phyloP scores from a whole-genome alignment of 768 basidiomycete genomes.

The Boletus rubroflammeus region DNA sequence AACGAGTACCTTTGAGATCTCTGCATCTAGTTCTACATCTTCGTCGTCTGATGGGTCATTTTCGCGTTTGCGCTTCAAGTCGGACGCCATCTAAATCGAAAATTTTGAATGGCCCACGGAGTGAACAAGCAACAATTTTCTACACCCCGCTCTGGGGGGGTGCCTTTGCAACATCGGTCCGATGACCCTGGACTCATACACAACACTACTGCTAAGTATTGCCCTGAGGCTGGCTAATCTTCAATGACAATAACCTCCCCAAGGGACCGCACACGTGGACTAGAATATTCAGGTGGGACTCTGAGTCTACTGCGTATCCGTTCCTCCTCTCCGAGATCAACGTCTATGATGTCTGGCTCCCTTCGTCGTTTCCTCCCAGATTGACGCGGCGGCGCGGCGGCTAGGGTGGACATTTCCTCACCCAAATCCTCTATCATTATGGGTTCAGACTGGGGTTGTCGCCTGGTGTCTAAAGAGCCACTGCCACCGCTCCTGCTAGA shows the following conservation, averaged over 20 bases:
- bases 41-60: conserved; percentile 4
- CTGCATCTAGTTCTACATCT: background rate
- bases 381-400: background rate
- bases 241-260: conserved; percentile 48
- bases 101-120: background rate
- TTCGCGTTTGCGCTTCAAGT: conserved; percentile 29
- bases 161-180: background rate
- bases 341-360: conserved; percentile 25
- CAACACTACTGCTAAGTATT: background rate
- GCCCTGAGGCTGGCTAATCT: conserved; percentile 22
- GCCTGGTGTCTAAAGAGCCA: conserved; percentile 13
- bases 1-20: conserved; percentile 15
- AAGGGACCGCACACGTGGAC: conserved; percentile 15
- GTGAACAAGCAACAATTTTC: background rate
- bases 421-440: conserved; percentile 34
- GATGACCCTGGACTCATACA: too few species aligned
- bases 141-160: conserved; percentile 15
- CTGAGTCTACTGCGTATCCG: conserved; percentile 21
- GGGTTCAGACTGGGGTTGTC: conserved; percentile 14
- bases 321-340: conserved; percentile 31
- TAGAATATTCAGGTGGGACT: conserved; percentile 8
- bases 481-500: conserved; percentile 12
- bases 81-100: conserved; percentile 17
- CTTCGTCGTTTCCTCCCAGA: conserved; percentile 37
- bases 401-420: conserved; percentile 20